Base-by-base conservation (phyloP, 192 early-diverging fungal species). In the Entophlyctis helioformis region DNA sequence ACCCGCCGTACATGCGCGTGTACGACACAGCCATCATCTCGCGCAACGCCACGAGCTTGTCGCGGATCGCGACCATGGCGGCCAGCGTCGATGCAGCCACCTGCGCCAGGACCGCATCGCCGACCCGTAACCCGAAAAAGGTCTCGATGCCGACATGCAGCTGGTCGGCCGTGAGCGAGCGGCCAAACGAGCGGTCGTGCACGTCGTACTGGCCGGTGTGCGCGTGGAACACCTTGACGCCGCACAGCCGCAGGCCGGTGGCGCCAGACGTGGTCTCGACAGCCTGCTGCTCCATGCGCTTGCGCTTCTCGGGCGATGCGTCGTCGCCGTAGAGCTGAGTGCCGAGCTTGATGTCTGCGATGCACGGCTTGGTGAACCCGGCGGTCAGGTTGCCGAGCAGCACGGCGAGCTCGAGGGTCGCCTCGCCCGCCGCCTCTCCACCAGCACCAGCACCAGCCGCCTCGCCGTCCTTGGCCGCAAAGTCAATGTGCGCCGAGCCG, bases 281-380 rank as follows among this genome's bases (percentile, higher is more conserved):
- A 1, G 91, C 83, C 42, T 79, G 78, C 15, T 52, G 26, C 26
- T 66, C 59, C 78, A 87, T 84, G 48, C 71, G 68, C 19, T 50
- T 56, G 6, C 58, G 61, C 60, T 97, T 97, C 35, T 70, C 81
- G 6, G 73, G 74, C 1, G 59, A 46, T 0, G 89, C 89, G 25
- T 83, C 68, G 22, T 76, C 66, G 36, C 83, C 89, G 53, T 79
- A 82, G 26, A 92, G 57, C 37, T 75, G 71, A 2, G 70, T 72
- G 6, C 91, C 94, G 32, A 98, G 53, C 59, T 97, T 97, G 21
- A 94, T 37, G 60, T 97, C 93, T 34, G 87, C 57, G 10, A 93
- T 62, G 48, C 86, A 92, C 1, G 91, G 80, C 28, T 76, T 61
- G 10, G 48, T 63, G 51, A 88, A 87, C 10, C 71, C 69, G 39